Evolutionary conservation across 2,329 filamentous ascomycete genomes (phyloP).

Genomic region (Calonectria pteridis): DNA sequence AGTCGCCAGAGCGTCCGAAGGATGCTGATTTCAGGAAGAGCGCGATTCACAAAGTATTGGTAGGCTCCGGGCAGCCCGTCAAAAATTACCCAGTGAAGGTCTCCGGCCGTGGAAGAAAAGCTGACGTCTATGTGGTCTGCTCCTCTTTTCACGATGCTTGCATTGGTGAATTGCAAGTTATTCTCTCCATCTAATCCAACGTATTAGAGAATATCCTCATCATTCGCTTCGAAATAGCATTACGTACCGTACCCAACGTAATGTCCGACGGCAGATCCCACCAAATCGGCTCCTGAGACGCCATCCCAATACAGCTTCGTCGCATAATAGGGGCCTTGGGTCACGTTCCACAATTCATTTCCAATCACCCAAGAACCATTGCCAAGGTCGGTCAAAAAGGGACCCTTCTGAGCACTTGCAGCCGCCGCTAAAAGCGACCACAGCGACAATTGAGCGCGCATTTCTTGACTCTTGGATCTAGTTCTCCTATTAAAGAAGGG

Average conservation of each 20-base stretch:
- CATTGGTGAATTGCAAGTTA: not conserved
- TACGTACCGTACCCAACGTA: not conserved
- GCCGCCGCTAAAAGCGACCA: not conserved
- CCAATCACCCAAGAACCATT: not conserved
- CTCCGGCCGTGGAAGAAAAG: not conserved
- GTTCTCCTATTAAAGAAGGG: not conserved
- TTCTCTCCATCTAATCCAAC: not conserved
- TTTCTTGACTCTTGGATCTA: not conserved
- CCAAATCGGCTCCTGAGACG: not conserved
- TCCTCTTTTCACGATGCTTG: not conserved
- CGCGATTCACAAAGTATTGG: not conserved
- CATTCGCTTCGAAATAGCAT: not conserved
- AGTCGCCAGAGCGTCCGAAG: not conserved
- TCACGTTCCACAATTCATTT: not conserved
- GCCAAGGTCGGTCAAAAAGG: not conserved
- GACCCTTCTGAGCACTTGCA: not conserved
- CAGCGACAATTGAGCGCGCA: not conserved
- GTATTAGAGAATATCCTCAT: not conserved
- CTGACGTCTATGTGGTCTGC: not conserved
- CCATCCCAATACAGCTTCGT: not conserved
- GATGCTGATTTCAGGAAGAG: not conserved
- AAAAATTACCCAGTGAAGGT: constrained; percentile 1
- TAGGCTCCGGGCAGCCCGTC: not conserved
- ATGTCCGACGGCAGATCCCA: not conserved
- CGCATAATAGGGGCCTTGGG: not conserved